Evolutionary conservation across 768 basidiomycete species (phyloP), one percentile per base, ranked within the genome.

Genomic region (Leucogyrophana mollusca): DNA sequence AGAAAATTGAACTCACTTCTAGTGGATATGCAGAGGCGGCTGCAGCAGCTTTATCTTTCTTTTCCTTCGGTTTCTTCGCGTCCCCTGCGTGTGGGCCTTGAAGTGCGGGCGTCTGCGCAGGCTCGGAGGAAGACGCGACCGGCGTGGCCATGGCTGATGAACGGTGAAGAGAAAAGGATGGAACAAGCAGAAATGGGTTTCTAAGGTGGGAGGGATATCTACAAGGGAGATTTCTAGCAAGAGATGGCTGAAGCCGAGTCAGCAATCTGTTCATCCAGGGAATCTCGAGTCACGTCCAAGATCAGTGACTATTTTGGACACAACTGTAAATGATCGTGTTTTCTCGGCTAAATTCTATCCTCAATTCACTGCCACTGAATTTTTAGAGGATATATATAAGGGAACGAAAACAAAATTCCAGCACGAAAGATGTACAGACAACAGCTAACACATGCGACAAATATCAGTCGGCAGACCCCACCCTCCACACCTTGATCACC

Each of bases 401-500:
- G 27, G 6, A 30, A 30, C 6, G 27, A 30, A 30, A 30, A 30
- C 13, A 30, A 30, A 30, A 7, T 30, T 6, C 27, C 27, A 6
- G 27, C n/a, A 30, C 7, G 27, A 13, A 30, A 30, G 13, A 40
- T 1, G 13, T 24, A 16, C 18, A 43, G 13, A 4, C 13, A 50
- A 13, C 24, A 11, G n/a, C 20, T 22, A 36, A 13, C 18, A 7
- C 18, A 37, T 5, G 50, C 41, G 18, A 33, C 32, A 36, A 56
- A 30, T 18, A 34, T 45, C 54, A 68, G 24, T 78, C 77, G 4
- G 71, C 62, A 36, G 69, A 58, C 17, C 90, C 88, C 17, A 89
- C 78, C 47, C 84, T 76, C 87, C 88, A 98, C 1, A 96, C 87
- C 64, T 96, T 97, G 53, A 98, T 77, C 16, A 85, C 83, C 3